A percentile compares a stretch with the other conserved stretches of the same genome.
These are phyloP conservation scores for Theobroma grandiflorum DNA, from an alignment of 441 rosid genomes.

Conservation along the genomic window DNA sequence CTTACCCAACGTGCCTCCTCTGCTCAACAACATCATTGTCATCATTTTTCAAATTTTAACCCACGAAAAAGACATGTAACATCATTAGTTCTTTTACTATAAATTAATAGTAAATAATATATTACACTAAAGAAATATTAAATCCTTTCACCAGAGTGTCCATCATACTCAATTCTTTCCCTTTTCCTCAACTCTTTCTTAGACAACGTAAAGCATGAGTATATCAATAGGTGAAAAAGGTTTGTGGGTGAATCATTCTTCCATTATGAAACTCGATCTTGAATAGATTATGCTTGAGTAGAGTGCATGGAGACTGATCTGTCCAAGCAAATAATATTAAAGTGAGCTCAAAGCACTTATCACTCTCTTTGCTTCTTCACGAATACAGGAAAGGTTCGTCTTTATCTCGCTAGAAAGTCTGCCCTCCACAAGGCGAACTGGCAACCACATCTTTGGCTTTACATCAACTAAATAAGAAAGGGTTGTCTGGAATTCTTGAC, in stretches of 20 bases:
- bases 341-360: conserved; percentile 30
- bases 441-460: conserved; percentile 83
- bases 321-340: conserved; percentile 14
- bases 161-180: neutral
- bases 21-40: conserved; percentile 2
- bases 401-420: conserved; percentile 77
- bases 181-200: neutral
- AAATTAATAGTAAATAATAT: neutral
- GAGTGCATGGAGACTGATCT: conserved; percentile 1
- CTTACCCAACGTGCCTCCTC: conserved; percentile 10
- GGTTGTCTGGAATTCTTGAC: conserved; percentile 56
- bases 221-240: neutral
- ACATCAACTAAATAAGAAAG: conserved; percentile 70
- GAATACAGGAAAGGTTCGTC: conserved; percentile 67
- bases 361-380: conserved; percentile 66
- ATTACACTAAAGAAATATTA: neutral
- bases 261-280: neutral
- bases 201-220: neutral
- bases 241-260: neutral
- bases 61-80: conserved; percentile 12
- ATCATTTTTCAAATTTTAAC: neutral
- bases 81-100: neutral
- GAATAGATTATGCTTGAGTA: neutral
- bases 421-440: conserved; percentile 77
- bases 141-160: neutral